Base-by-base conservation (phyloP, 2,329 filamentous ascomycete genomes). In the Aspergillus fumigatus region DNA sequence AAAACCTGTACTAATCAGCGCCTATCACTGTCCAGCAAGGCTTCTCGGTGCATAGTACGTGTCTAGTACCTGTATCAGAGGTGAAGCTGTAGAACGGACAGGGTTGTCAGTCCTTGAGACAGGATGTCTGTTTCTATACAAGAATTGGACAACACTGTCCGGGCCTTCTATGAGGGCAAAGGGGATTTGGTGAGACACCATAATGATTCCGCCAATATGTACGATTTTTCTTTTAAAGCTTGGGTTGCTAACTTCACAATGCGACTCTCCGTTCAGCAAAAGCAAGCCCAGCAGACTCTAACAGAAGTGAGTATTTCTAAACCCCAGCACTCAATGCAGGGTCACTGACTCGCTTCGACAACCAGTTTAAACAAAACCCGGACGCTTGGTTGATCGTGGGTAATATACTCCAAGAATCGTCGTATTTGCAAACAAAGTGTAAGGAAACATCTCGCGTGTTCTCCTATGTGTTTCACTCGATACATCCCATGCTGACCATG, bases 371-470 rank as follows among this genome's bases (percentile, higher is more conserved):
- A 77, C 94, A 97, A 80, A 96, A 97, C 71, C 92, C 93, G 57
- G 94, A 99, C 80, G 88, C 94, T 58, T 99, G 94, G 94, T 84
- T 97, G 64, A 85, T 97, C 74, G 94, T 97, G 69, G 94, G 97
- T 74, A 92, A 96, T 79, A 96, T 99, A 70, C 84, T 99, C 61
- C 88, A 93, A 76, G 89, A 96, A 75, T 90, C 94, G 62, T 88
- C 88, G 74, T 96, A 97, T 73, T 87, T 91, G 54, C 92, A 97
- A 77, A 99, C 94, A 60, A 99, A 99, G 81, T 99, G 91, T 92
- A 80, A 70, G 87, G 80, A 66, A 50, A 51, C 40, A 50, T 17
- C 32, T 38, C 5, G 14, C 32, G 6, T 17, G 32, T 21, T 50
- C 25, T 45, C 54, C n/a, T 45, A 8, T 21, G 29, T 45, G 26